Evolutionary conservation across 192 early-diverging fungal genomes (phyloP), one percentile per base, ranked within the genome.

Genomic region (Mortierella hygrophila): DNA sequence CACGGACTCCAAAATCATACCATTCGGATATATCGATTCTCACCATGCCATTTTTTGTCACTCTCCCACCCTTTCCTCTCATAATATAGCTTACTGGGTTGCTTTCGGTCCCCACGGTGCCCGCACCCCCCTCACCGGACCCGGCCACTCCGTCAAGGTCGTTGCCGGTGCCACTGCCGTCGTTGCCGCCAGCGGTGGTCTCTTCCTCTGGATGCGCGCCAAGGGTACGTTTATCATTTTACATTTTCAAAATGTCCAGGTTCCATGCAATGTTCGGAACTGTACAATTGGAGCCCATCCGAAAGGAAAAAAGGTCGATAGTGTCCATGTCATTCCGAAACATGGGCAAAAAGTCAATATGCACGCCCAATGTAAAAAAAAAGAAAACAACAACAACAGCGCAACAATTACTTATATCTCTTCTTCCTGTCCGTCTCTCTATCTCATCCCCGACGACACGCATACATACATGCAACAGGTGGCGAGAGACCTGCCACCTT

Each of bases 81-180:
- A 6, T 60, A 6, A n/a, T 70, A 20, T 83, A 96, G 97, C 95
- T 72, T 98, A 97, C 92, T 99, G 93, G 90, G 95, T 98, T 87
- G 96, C 98, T 65, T 99, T 98, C 90, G 98, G 98, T 76, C 90
- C 94, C 60, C 96, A 98, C 93, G 97, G 95, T 90, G 92, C 94
- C 69, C 96, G 98, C 77, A 93, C 95, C 78, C 94, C 94, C 52
- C 86, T 92, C 70, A 83, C 88, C 73, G 88, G 94, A 90, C 93
- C 97, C 81, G 91, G 93, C 82, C 91, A 93, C 91, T 83, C 88
- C 83, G 82, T 91, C 82, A 95, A 97, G 92, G 88, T 95, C 41
- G 79, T 96, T 85, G 60, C 90, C 69, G 96, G 93, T 75, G 82
- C 96, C 55, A 72, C 90, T 29, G 92, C 73, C 85, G 92, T 93